Base-by-base conservation (phyloP, 2,329 filamentous ascomycete genomes). In the Trichoderma arundinaceum region DNA sequence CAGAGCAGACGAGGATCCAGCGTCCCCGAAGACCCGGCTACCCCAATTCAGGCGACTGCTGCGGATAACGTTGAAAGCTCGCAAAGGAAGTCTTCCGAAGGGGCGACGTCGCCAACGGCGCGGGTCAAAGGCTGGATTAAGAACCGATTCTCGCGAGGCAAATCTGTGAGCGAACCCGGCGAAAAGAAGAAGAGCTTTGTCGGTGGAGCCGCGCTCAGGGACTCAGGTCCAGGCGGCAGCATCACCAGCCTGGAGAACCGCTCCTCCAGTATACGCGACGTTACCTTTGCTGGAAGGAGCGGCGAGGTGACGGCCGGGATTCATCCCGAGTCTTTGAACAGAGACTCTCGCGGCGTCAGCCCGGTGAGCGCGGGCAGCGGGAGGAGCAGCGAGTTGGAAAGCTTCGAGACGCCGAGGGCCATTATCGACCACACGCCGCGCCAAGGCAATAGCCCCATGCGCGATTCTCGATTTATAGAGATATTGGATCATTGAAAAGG, bases 381-480 rank as follows among this genome's bases (percentile, higher is more conserved):
- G 39, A 38, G 61, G 32, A 66, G 67, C 19, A 67, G 68, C 33
- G 57, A 64, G 4, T 19, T 65, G 17, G 43, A 66, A 7, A 70
- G 71, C 19, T 74, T 82, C 12, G 76, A 76, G 28, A 77, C 81
- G 8, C 82, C 81, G 1, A 72, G 73, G 12, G 74, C 72, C 1
- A 74, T 82, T 7, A 71, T 69, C 39, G 77, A 78, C 12, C 70
- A 73, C 15, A 72, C 70, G 0, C 69, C 69, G 19, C 74, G 75
- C n/a, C 77, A 78, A 54, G 80, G 80, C 53, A 79, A 79, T 59
- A 88, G 85, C 73, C 85, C 86, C 0, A 81, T 77, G 4, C 77
- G 86, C 61, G 84, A 85, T 68, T 87, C 86, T 44, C 84, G 80
- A 69, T 90, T 90, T 69, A 79, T 78, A 54, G 87, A 90, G 76